Conservation (phyloP, 2,329 filamentous ascomycete genomes). For the Stachybotrys chlorohalonatus region DNA sequence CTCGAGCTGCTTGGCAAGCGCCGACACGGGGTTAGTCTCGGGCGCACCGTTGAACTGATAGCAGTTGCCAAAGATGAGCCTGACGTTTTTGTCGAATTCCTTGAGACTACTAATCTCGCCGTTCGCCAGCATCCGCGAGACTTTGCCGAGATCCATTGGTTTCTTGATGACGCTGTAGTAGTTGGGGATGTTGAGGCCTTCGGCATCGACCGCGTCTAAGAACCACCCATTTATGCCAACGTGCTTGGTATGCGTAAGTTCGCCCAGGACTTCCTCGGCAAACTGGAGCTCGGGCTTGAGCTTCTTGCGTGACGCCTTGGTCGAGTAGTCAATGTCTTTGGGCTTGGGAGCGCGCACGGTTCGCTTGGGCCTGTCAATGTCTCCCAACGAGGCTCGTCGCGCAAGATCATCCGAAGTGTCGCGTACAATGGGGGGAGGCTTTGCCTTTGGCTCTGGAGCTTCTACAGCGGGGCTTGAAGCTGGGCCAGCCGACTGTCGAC, state of each 20-base stretch:
- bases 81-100: constrained; percentile 78
- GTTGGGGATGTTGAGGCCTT: constrained; percentile 84
- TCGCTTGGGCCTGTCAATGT: constrained; percentile 77
- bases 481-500: constrained; percentile 20
- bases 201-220: constrained; percentile 78
- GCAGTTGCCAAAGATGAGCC: constrained; percentile 81
- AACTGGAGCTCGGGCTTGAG: constrained; percentile 83
- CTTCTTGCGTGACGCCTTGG: constrained; percentile 73
- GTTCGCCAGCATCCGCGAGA: constrained; percentile 63
- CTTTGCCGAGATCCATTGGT: constrained; percentile 89
- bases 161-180: constrained; percentile 94
- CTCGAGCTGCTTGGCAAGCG: constrained; percentile 63
- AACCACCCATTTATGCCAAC: constrained; percentile 63
- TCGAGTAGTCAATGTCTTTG: constrained; percentile 82
- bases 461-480: constrained; percentile 17
- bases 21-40: constrained; percentile 60
- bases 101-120: constrained; percentile 75
- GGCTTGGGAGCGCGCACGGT: constrained; percentile 87
- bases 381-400: constrained; percentile 74
- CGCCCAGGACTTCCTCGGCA: constrained; percentile 70
- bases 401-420: constrained; percentile 13
- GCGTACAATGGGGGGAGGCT: constrained; percentile 9
- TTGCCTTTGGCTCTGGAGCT: constrained; percentile 6
- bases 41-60: constrained; percentile 71
- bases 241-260: constrained; percentile 69